Conservation (phyloP, 345 rosid species). For the thale cress (Arabidopsis thaliana) region TAIR10.1 NC_003071.7:9985501-9986000, state of each 20-base stretch:
- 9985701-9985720: not conserved
- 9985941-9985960: conserved; percentile 13
- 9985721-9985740: not conserved
- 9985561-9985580: too few relatives aligned
- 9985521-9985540: not conserved
- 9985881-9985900: not conserved
- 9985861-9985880: conserved; percentile 14
- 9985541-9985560: not conserved
- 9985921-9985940: conserved; percentile 7
- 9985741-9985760: not conserved
- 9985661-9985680: not conserved
- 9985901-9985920: conserved; percentile 15
- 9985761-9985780: not conserved
- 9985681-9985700: too few relatives aligned
- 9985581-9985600: not conserved
- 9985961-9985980: conserved; percentile 38
- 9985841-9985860: conserved; percentile 37
- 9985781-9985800: not conserved
- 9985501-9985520: not conserved
- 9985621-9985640: not conserved
- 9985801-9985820: conserved; percentile 37
- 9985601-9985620: not conserved
- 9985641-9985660: not conserved
- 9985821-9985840: conserved; percentile 36
- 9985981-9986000: conserved; percentile 39